phyloP scores from a whole-genome alignment of 495 filamentous ascomycete genomes.

The Echria macrotheca region DNA sequence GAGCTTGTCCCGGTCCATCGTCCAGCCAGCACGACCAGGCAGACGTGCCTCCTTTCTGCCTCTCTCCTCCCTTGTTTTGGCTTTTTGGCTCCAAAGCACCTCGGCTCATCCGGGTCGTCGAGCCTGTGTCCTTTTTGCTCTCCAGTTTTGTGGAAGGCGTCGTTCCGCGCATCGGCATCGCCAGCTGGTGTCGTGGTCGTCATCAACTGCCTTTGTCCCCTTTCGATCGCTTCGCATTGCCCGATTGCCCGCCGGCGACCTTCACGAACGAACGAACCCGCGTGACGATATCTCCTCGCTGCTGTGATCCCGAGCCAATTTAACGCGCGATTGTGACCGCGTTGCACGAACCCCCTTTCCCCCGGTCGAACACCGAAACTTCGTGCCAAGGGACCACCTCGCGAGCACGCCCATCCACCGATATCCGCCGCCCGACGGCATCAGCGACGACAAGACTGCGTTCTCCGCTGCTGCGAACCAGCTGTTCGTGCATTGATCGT shows the following conservation, averaged over 20 bases:
- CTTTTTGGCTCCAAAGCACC: neutral
- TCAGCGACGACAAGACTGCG: too few species aligned
- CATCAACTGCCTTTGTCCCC: neutral
- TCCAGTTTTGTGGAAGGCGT: too few species aligned
- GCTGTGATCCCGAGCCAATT: too few species aligned
- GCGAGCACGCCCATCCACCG: too few species aligned
- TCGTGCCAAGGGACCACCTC: neutral
- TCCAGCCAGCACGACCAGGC: constrained; percentile 3
- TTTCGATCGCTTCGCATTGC: neutral
- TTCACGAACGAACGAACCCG: too few species aligned
- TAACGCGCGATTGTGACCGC: neutral
- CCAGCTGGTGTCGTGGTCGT: neutral
- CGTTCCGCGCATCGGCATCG: neutral
- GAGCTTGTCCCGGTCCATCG: neutral
- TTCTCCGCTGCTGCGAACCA: too few species aligned
- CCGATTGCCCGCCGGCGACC: neutral
- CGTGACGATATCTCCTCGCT: too few species aligned
- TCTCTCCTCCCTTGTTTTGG: neutral
- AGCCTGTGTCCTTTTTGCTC: too few species aligned
- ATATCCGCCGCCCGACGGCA: neutral
- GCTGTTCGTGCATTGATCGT: too few species aligned
- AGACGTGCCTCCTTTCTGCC: neutral
- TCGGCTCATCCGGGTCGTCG: neutral
- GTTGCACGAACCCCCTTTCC: too few species aligned
- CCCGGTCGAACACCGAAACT: neutral